Base-by-base conservation (phyloP, 2,329 filamentous ascomycete genomes). In the Diaporthe caulivora region DNA sequence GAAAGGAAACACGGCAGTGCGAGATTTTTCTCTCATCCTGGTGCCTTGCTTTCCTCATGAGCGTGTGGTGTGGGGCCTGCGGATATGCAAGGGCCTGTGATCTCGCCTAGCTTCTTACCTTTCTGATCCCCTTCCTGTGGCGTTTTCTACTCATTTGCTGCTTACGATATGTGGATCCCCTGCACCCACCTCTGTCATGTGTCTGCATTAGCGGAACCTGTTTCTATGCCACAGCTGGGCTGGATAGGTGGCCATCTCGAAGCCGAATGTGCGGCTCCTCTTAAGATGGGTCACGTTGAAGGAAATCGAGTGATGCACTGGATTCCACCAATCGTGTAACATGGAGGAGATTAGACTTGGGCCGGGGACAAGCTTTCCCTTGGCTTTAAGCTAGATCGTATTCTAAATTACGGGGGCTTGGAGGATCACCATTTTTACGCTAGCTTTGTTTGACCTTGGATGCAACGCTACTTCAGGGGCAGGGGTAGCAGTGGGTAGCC, bases 361-460 rank as follows among this genome's bases (percentile, higher is more conserved):
- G 44, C 51, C 11, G 15, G 44, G 60, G 21, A 49, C 60, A 65
- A 65, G 60, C 60, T 65, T 65, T 65, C 29, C 5, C 60, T 65
- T 65, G 60, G 60, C 60, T 65, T 34, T 65, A 21, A 10, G 24
- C 44, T 65, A 65, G 44, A 51, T 40, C n/a, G 24, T 51, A 51
- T 65, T 65, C 62, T 51, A 65, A 65, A 65, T 65, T 51, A 65
- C 62, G 62, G 62, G 62, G 62, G 26, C 42, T 34, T 64, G 26
- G 42, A 49, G 60, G 44, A 51, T 53, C 62, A 11, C 44, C 62
- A 51, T 31, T 51, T 26, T 51, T n/a, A n/a, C 62, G 44, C 62
- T 65, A 65, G 62, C 62, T 26, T 15, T 34, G 62, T 51, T 65
- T 51, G 62, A 51, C n/a, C 44, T 1, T 40, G 44, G 21, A 51